Conservation (phyloP, 2,329 filamentous ascomycete species). For the Aureobasidium mangrovei region DNA sequence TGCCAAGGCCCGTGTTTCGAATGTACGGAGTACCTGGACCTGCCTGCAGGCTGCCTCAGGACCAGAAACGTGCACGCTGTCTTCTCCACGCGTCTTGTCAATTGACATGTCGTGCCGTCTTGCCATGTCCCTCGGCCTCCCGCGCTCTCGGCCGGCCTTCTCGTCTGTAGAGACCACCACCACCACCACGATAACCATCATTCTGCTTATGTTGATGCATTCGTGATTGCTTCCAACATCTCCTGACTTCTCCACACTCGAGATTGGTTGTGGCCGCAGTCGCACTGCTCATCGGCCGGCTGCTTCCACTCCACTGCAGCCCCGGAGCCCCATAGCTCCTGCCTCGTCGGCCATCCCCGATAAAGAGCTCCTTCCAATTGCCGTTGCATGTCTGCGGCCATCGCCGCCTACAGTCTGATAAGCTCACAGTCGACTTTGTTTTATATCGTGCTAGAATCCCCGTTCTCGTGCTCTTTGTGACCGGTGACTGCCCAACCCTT, state of each 20-base stretch:
- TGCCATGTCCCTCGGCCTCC: not conserved
- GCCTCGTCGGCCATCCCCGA: not conserved
- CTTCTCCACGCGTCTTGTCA: too few species aligned
- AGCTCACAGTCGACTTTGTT: not conserved
- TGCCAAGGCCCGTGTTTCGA: too few species aligned
- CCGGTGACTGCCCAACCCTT: not conserved
- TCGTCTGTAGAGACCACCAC: not conserved
- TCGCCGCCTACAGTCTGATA: constrained; percentile 1
- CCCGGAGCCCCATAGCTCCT: not conserved
- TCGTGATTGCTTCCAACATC: not conserved
- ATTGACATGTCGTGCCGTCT: too few species aligned
- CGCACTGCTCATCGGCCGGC: not conserved
- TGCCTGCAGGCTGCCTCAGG: too few species aligned
- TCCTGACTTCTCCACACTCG: not conserved
- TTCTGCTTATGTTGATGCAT: not conserved
- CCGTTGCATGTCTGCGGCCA: not conserved
- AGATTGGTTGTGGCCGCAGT: not conserved
- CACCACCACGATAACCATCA: not conserved
- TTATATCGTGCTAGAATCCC: not conserved
- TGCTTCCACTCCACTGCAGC: not conserved
- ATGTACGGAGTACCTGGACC: too few species aligned
- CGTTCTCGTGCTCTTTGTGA: too few species aligned
- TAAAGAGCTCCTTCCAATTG: not conserved
- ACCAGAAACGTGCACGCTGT: too few species aligned
- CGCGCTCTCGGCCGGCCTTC: not conserved